Conservation (phyloP, 805 yeast species). For the Hanseniaspora clermontiae region DNA sequence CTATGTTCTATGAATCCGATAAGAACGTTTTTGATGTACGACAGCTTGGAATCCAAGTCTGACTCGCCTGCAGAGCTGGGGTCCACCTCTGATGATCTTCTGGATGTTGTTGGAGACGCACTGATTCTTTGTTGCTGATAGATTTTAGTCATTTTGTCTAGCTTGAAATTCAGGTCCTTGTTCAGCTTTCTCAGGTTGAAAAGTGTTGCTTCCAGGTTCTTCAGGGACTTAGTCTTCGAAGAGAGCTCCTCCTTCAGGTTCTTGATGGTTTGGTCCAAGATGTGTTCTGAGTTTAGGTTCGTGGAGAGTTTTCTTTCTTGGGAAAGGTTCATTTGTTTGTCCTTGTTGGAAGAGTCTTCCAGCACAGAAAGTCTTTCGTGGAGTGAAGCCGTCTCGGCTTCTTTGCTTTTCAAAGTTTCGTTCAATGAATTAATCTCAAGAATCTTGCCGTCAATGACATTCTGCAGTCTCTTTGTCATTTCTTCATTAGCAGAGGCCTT, state of each 20-base stretch:
- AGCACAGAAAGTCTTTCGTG: neutral
- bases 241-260: slow-evolving; percentile 45
- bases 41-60: slow-evolving; percentile 36
- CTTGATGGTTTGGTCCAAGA: slow-evolving; percentile 18
- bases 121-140: slow-evolving; percentile 3
- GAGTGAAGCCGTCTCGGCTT: neutral
- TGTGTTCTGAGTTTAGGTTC: slow-evolving; percentile 10
- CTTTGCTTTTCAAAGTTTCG: neutral
- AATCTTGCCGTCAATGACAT: neutral
- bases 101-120: neutral
- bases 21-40: slow-evolving; percentile 80
- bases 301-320: slow-evolving; percentile 13
- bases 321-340: neutral
- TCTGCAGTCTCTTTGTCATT: slow-evolving; percentile 25
- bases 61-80: neutral
- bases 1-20: slow-evolving; percentile 81
- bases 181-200: slow-evolving; percentile 44
- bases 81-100: neutral
- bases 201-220: slow-evolving; percentile 45
- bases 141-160: slow-evolving; percentile 50
- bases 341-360: neutral
- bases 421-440: neutral
- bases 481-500: slow-evolving; percentile 28
- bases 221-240: slow-evolving; percentile 37
- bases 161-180: slow-evolving; percentile 54